Base-by-base conservation (phyloP, 345 rosid species). In the Dovyalis caffra region DNA sequence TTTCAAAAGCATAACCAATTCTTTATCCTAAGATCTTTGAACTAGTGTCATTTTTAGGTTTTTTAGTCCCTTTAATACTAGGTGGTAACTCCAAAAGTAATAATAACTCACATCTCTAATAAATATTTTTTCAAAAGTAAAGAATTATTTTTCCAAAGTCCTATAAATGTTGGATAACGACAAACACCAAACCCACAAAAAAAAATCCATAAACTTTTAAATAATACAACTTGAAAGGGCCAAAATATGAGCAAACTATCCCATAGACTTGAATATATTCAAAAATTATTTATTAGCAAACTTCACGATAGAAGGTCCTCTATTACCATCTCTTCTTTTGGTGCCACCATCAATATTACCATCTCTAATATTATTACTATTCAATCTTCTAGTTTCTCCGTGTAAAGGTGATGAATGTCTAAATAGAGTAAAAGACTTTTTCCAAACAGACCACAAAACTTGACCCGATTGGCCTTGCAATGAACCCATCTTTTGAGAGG, bases 251-350 rank as follows among this genome's bases (percentile, higher is more conserved):
- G 92, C 93, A 58, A 95, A 82, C 74, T 95, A 97, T 38, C 95
- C 97, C 99, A 95, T 88, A 23, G 92, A 88, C 84, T 95, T 95
- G 79, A 95, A 86, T 23, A 95, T 95, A 76, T 90, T 92, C 84
- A 92, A 84, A 85, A 85, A 92, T 76, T 92, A 95, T 38, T 74
- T 86, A 60, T 92, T 88, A 1, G 87, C 81, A 70, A 92, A 90
- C 62, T 88, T 86, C 35, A 87, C 84, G 2, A 84, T 83, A 23
- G 95, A 80, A 16, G 97, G 89, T 43, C 92, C 89, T 2, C 72
- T 66, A 10, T 31, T 76, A 21, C 64, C 78, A n/a, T 62, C 53
- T 63, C 72, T 77, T 60, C 72, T 83, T 40, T 7, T 71, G 25
- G 32, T 40, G n/a, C 79, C 78, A 28, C 72, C 81, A 29, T 74